Evolutionary conservation across 2,329 filamentous ascomycete genomes (phyloP).

Genomic region (Triangularia setosa): DNA sequence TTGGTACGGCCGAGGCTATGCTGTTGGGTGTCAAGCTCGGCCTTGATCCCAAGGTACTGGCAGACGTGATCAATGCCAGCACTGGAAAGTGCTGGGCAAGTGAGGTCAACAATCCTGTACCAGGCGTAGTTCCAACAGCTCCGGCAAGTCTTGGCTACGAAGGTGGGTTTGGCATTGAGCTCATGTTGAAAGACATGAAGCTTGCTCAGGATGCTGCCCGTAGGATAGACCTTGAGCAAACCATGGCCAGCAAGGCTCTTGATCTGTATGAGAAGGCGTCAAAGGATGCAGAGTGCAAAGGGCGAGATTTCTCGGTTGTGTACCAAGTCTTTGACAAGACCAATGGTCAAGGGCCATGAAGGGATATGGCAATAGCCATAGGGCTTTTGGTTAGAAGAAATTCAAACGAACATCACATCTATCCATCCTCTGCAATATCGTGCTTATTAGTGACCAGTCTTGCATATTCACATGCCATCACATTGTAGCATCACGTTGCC

Average conservation of each 20-base stretch:
- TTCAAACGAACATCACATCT: neutral
- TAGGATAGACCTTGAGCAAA: slow-evolving; percentile 49
- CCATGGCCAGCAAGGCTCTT: slow-evolving; percentile 60
- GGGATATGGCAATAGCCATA: neutral
- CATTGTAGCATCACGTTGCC: neutral
- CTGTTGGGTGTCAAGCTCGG: slow-evolving; percentile 60
- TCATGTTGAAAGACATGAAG: slow-evolving; percentile 78
- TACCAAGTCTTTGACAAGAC: slow-evolving; percentile 47
- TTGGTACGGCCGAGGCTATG: slow-evolving; percentile 64
- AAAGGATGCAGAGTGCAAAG: slow-evolving; percentile 51
- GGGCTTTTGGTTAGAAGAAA: neutral
- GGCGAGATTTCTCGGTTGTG: slow-evolving; percentile 77
- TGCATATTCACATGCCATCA: neutral
- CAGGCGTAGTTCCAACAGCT: slow-evolving; percentile 71
- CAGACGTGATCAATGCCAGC: slow-evolving; percentile 85
- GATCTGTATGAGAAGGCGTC: slow-evolving; percentile 64
- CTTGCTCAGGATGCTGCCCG: slow-evolving; percentile 69
- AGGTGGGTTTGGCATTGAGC: slow-evolving; percentile 70
- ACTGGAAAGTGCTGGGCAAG: slow-evolving; percentile 96
- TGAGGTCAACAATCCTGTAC: slow-evolving; percentile 92
- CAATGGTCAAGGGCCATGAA: neutral
- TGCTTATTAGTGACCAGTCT: neutral
- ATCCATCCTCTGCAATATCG: neutral
- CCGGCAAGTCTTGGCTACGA: slow-evolving; percentile 73
- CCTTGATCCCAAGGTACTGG: slow-evolving; percentile 61